Base-by-base conservation (phyloP, 192 early-diverging fungal species). In the Coemansia sp. region DNA sequence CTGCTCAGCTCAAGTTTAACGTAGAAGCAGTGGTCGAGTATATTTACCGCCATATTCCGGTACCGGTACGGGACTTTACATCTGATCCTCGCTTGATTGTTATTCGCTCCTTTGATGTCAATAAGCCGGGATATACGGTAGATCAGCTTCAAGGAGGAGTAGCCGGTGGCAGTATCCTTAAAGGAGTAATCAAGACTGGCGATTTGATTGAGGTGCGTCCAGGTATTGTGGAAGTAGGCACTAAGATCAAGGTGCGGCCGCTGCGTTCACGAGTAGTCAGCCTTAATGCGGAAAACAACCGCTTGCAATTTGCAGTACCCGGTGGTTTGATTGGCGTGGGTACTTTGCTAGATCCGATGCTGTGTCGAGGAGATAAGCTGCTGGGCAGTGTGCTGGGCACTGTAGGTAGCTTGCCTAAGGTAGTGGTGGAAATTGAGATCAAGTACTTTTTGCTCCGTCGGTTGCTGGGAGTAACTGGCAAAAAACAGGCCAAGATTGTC, bases 281-380 rank as follows among this genome's bases (percentile, higher is more conserved):
- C 8, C 83, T 99, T 20, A 81, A 87, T 59, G 88, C 97, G 23
- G 95, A 99, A 73, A 59, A 67, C 38, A 99, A 99, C 73, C 78
- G 86, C 51, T 80, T 99, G 18, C 82, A 96, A 80, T 99, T 96
- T 81, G 97, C 97, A 28, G 95, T 99, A 53, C 94, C 97, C n/a
- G 97, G 97, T 55, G 97, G 97, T 54, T 84, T 99, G 41, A 99
- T 99, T 68, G 94, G 91, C 86, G 95, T 99, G 38, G 96, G 97
- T 52, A 98, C 97, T 12, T 80, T 87, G 60, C 85, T 98, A 61
- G 97, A 99, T 59, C 97, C 97, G 6, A 93, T 91, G 5, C 80
- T 98, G 30, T 96, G 94, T 80, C 90, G 95, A 78, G 91, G 87
- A 35, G 97, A 99, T 82, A 88, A 93, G 72, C 83, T 99, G 43